Conservation (phyloP, 1,139 yeast genomes). For the Kluyveromyces marxianus region DNA sequence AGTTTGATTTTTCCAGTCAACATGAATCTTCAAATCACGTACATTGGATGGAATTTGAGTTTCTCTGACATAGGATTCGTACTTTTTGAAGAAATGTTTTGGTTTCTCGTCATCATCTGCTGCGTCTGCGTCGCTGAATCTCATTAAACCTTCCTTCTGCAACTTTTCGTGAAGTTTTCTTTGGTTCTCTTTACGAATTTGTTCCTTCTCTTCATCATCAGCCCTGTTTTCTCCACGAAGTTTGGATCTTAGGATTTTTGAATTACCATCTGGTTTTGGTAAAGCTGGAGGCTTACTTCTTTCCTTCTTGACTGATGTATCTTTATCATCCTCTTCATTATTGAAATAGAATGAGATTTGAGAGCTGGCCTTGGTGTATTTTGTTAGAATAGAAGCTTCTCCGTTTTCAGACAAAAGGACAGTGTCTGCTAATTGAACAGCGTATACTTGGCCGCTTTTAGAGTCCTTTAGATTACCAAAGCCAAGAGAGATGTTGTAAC, state of each 20-base stretch:
- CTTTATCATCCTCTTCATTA: conserved; percentile 47
- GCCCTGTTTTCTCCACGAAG: conserved; percentile 69
- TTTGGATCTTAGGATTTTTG: conserved; percentile 67
- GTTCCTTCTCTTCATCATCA: conserved; percentile 75
- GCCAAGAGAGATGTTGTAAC: conserved; percentile 71
- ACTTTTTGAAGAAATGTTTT: conserved; percentile 70
- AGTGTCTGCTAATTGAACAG: conserved; percentile 78
- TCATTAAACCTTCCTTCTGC: conserved; percentile 74
- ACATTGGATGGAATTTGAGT: conserved; percentile 81
- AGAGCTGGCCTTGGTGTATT: conserved; percentile 61
- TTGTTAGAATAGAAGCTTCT: conserved; percentile 62
- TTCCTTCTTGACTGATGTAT: conserved; percentile 27
- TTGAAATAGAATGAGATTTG: conserved; percentile 83
- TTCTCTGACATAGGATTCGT: conserved; percentile 90
- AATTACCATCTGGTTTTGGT: conserved; percentile 28
- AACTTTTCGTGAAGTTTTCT: conserved; percentile 74
- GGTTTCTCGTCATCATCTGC: conserved; percentile 56
- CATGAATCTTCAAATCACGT: conserved; percentile 76
- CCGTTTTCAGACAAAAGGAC: conserved; percentile 48
- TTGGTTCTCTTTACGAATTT: conserved; percentile 78
- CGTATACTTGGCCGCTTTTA: conserved; percentile 46
- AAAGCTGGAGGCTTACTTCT: conserved; percentile 14
- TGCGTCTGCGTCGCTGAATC: conserved; percentile 72
- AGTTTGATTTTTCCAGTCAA: conserved; percentile 83
- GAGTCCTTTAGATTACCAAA: conserved; percentile 55